phyloP scores from a whole-genome alignment of 768 basidiomycete genomes.

The Pisolithus sp. region DNA sequence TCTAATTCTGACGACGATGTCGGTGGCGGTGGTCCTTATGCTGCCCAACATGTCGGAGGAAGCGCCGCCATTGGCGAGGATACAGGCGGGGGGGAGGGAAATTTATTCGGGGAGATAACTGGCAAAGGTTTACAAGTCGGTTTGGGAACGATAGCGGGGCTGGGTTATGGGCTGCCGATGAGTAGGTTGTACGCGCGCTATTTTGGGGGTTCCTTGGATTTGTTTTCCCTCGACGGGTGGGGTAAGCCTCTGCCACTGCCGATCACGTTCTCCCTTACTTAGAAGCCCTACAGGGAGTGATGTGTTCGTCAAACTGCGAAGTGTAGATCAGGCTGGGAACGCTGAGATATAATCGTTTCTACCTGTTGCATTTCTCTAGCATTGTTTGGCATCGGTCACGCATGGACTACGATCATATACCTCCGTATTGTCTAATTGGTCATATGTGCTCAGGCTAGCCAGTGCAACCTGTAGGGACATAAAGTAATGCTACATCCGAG shows the following conservation, averaged over 20 bases:
- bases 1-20: constrained; percentile 33
- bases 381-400: not conserved
- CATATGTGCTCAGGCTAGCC: no score
- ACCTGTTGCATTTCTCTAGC: not conserved
- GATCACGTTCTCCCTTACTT: not conserved
- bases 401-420: not conserved
- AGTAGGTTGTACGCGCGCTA: constrained; percentile 73
- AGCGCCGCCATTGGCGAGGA: constrained; percentile 52
- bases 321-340: constrained; percentile 47
- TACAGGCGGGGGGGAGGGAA: constrained; percentile 35
- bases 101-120: constrained; percentile 73
- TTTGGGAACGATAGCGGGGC: constrained; percentile 83
- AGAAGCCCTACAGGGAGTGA: constrained; percentile 34
- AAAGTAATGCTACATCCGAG: no score
- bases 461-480: no score
- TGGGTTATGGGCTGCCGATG: constrained; percentile 86
- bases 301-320: constrained; percentile 48
- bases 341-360: constrained; percentile 34
- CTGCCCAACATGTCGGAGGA: constrained; percentile 72
- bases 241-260: constrained; percentile 37
- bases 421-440: no score
- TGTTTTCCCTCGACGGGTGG: constrained; percentile 81
- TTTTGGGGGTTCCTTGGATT: constrained; percentile 80
- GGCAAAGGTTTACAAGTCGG: constrained; percentile 72
- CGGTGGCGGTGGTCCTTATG: constrained; percentile 60